phyloP scores from a whole-genome alignment of 2,329 filamentous ascomycete genomes.

The Stemphylium beticola region DNA sequence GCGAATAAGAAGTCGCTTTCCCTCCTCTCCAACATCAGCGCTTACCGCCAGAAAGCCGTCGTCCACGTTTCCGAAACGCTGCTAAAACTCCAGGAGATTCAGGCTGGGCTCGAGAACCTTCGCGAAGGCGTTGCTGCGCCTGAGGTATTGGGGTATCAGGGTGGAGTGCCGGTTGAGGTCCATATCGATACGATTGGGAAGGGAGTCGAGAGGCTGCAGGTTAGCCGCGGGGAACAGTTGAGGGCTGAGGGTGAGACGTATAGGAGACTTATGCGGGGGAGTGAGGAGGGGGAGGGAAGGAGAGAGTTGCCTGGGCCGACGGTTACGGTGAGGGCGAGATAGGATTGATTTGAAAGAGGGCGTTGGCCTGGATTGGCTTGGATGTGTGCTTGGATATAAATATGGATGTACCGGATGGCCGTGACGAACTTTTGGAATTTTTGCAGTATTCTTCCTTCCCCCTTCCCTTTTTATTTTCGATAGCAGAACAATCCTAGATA shows the following conservation, averaged over 20 bases:
- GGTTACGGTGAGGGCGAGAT: slow-evolving; percentile 22
- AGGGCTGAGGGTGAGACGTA: slow-evolving; percentile 63
- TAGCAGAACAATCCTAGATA: slow-evolving; percentile 7
- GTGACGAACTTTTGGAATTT: too few relatives aligned
- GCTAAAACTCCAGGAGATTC: slow-evolving; percentile 75
- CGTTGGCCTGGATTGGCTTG: background rate
- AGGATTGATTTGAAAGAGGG: background rate
- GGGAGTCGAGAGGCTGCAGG: slow-evolving; percentile 74
- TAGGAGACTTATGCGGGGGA: slow-evolving; percentile 24
- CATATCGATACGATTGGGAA: slow-evolving; percentile 78
- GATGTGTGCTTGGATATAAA: too few relatives aligned
- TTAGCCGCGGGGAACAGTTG: slow-evolving; percentile 65
- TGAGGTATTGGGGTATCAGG: slow-evolving; percentile 61
- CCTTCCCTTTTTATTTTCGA: too few relatives aligned
- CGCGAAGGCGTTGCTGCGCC: slow-evolving; percentile 73
- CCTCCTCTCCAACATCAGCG: slow-evolving; percentile 69
- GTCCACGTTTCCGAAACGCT: slow-evolving; percentile 73
- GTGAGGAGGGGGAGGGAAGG: slow-evolving; percentile 11
- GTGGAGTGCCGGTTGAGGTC: slow-evolving; percentile 68
- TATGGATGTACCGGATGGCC: too few relatives aligned
- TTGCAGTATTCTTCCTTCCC: background rate
- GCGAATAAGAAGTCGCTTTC: slow-evolving; percentile 68
- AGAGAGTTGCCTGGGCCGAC: slow-evolving; percentile 22
- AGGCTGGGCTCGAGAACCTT: slow-evolving; percentile 72
- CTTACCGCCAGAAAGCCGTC: slow-evolving; percentile 70